phyloP scores from a whole-genome alignment of 768 basidiomycete species.

The Baorangia bicolor region DNA sequence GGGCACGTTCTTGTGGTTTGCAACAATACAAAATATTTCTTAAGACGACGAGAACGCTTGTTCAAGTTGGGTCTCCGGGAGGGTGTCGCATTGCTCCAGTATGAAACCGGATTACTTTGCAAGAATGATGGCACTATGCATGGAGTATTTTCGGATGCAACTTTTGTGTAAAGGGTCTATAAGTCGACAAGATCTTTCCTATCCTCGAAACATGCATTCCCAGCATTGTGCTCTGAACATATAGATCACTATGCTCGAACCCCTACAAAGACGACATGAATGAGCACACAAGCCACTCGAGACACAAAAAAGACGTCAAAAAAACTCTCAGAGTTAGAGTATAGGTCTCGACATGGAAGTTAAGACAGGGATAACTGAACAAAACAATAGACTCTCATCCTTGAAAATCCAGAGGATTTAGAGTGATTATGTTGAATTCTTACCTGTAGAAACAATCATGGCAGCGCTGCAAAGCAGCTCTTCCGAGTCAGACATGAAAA shows the following conservation, averaged over 20 bases:
- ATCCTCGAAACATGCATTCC: neutral
- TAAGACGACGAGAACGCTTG: neutral
- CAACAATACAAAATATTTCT: neutral
- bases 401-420: neutral
- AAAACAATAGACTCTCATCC: constrained; percentile 19
- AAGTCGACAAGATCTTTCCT: neutral
- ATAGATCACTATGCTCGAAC: no score
- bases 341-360: constrained; percentile 23
- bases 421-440: neutral
- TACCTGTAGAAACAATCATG: neutral
- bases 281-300: neutral
- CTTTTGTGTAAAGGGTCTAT: no score
- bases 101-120: neutral
- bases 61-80: neutral
- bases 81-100: neutral
- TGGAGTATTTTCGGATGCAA: neutral
- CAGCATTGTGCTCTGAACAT: neutral
- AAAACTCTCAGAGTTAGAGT: neutral
- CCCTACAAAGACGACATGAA: neutral
- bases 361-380: constrained; percentile 35
- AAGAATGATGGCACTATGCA: neutral
- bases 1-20: neutral
- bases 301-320: neutral
- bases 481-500: no score
- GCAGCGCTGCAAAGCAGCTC: no score